These are phyloP conservation scores for Cladosporium austrohemisphaericum DNA, from an alignment of 2,329 filamentous ascomycete species.

Conservation along the genomic window DNA sequence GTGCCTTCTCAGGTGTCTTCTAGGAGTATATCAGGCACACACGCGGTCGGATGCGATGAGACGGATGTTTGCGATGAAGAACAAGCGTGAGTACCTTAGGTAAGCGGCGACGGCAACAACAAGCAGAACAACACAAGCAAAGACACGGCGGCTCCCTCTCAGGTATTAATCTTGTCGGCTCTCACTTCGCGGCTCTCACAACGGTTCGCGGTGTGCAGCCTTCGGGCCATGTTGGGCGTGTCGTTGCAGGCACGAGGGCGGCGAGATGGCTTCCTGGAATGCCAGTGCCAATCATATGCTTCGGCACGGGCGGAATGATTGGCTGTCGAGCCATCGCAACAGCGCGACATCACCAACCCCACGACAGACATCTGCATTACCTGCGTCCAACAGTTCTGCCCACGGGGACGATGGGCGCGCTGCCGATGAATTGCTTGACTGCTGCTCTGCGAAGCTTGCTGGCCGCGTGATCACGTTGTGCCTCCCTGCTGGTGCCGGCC, in stretches of 20 bases:
- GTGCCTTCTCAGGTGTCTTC: no score
- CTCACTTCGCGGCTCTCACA: background rate
- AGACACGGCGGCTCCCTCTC: background rate
- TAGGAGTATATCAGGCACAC: no score
- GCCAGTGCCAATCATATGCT: background rate
- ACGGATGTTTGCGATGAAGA: background rate
- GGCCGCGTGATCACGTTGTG: background rate
- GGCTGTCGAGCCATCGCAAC: constrained; percentile 2
- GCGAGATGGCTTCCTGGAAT: constrained; percentile 5
- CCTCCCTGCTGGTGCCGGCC: background rate
- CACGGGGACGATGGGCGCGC: background rate
- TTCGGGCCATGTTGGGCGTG: constrained; percentile 4
- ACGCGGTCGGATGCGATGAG: no score
- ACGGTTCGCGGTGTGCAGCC: background rate
- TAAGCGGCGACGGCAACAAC: background rate
- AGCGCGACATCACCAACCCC: background rate
- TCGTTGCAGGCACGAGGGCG: constrained; percentile 8
- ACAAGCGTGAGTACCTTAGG: background rate
- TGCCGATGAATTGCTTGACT: background rate
- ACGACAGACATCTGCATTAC: no score
- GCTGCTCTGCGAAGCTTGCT: background rate
- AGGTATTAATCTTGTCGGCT: background rate
- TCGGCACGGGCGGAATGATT: constrained; percentile 13
- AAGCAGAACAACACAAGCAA: background rate
- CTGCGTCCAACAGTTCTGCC: background rate